A percentile compares a stretch with the other conserved stretches of the same genome.
phyloP scores from a whole-genome alignment of 2,329 filamentous ascomycete species.

The Trichoderma guizhouense region DNA sequence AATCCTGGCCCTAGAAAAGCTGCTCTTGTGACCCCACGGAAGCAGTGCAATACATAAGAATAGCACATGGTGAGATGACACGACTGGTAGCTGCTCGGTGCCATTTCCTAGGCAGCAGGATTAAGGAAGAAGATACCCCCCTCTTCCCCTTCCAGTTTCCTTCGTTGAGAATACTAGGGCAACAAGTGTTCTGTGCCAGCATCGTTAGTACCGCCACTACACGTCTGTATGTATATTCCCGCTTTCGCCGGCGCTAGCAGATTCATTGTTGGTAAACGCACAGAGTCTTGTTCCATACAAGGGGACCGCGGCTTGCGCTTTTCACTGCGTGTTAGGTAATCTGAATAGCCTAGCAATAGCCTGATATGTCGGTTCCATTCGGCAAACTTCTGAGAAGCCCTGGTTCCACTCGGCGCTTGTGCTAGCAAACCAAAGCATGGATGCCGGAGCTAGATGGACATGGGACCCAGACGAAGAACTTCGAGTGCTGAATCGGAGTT shows the following conservation, averaged over 20 bases:
- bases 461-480: not conserved
- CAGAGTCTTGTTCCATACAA: not conserved
- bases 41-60: not conserved
- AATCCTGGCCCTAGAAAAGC: not conserved
- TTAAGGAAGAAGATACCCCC: not conserved
- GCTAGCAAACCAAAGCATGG: constrained; percentile 11
- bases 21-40: not conserved
- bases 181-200: not conserved
- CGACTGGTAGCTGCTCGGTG: not conserved
- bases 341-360: constrained; percentile 7
- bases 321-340: constrained; percentile 2
- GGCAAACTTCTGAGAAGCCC: constrained; percentile 8
- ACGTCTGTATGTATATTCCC: constrained; percentile 10
- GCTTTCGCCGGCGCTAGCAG: constrained; percentile 11
- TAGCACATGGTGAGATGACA: not conserved
- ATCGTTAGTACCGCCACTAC: not conserved
- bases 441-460: constrained; percentile 12
- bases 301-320: not conserved
- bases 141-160: not conserved
- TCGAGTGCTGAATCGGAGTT: constrained; percentile 14
- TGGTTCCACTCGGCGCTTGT: constrained; percentile 16
- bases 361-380: constrained; percentile 14
- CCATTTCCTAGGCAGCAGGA: constrained; percentile 9
- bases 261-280: constrained; percentile 2
- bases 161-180: not conserved